Evolutionary conservation across 2,329 filamentous ascomycete species (phyloP).

Genomic region (Alternaria brassicae): DNA sequence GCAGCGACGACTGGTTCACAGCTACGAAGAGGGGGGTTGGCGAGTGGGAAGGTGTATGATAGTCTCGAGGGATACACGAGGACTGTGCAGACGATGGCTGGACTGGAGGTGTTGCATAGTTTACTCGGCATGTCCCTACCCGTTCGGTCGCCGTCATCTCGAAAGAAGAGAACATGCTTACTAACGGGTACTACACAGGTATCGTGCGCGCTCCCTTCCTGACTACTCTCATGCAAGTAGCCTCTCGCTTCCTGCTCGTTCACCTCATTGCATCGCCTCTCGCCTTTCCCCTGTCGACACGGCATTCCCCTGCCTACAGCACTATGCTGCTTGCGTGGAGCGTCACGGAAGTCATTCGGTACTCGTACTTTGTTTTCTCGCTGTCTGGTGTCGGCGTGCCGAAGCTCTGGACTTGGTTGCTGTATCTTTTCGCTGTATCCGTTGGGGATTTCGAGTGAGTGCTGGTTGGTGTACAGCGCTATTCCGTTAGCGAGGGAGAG

Average conservation of each 20-base stretch:
- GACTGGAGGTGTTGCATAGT: constrained; percentile 84
- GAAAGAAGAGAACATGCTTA: background rate
- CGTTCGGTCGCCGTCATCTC: no score
- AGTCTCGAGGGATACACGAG: constrained; percentile 72
- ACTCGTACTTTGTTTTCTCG: constrained; percentile 85
- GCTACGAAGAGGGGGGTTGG: constrained; percentile 24
- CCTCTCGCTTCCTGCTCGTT: constrained; percentile 84
- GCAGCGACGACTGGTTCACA: constrained; percentile 11
- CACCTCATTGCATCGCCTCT: constrained; percentile 76
- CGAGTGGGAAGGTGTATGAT: constrained; percentile 62
- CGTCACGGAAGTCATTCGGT: constrained; percentile 89
- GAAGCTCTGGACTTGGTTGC: constrained; percentile 74
- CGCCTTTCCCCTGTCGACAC: constrained; percentile 70
- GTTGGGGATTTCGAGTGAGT: constrained; percentile 87
- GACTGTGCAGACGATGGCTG: constrained; percentile 83
- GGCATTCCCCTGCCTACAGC: constrained; percentile 67
- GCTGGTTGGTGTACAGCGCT: constrained; percentile 76
- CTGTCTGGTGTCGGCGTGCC: constrained; percentile 68
- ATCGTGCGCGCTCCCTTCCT: constrained; percentile 83
- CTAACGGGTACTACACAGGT: constrained; percentile 58
- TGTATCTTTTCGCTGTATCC: constrained; percentile 94
- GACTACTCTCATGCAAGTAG: constrained; percentile 90
- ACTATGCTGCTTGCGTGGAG: constrained; percentile 88
- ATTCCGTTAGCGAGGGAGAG: constrained; percentile 65
- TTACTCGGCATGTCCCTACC: constrained; percentile 66